Percentiles rank a stretch among this genome's conserved stretches.
Conservation (phyloP, 805 yeast species). For the Priceomyces castillae region DNA sequence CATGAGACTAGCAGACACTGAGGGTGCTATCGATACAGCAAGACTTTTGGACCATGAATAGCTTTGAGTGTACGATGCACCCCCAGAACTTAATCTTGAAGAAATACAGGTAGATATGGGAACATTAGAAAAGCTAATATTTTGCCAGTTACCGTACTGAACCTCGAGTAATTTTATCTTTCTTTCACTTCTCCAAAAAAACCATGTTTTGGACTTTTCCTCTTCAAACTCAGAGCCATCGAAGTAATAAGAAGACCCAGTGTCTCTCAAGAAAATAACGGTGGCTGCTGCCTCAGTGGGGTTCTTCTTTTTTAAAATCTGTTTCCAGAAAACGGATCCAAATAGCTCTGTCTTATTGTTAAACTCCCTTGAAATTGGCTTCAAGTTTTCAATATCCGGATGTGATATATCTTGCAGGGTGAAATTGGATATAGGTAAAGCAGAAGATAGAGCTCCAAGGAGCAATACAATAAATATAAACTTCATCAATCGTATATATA, state of each 20-base stretch:
- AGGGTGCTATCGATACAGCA: slow-evolving; percentile 5
- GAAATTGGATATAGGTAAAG: neutral
- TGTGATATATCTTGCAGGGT: neutral
- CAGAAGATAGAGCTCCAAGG: neutral
- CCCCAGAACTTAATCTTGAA: slow-evolving; percentile 13
- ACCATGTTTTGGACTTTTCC: neutral
- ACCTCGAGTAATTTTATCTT: slow-evolving; percentile 18
- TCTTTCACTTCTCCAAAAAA: slow-evolving; percentile 2
- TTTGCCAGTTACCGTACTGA: slow-evolving; percentile 13
- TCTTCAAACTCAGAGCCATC: slow-evolving; percentile 3
- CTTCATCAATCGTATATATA: neutral
- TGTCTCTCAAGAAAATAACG: slow-evolving; percentile 6
- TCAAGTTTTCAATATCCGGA: neutral
- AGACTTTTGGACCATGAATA: slow-evolving; percentile 10
- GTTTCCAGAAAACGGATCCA: slow-evolving; percentile 7
- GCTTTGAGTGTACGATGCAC: slow-evolving; percentile 16
- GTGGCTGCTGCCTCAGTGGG: slow-evolving; percentile 9
- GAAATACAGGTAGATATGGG: slow-evolving; percentile 20
- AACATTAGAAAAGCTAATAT: slow-evolving; percentile 3
- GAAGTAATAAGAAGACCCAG: slow-evolving; percentile 6
- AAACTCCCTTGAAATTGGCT: slow-evolving; percentile 2
- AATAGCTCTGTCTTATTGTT: slow-evolving; percentile 4
- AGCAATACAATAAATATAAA: neutral
- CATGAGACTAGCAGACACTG: slow-evolving; percentile 4
- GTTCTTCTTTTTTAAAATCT: slow-evolving; percentile 4